Evolutionary conservation across 495 filamentous ascomycete genomes (phyloP).

Genomic region (Annulohypoxylon nitens): DNA sequence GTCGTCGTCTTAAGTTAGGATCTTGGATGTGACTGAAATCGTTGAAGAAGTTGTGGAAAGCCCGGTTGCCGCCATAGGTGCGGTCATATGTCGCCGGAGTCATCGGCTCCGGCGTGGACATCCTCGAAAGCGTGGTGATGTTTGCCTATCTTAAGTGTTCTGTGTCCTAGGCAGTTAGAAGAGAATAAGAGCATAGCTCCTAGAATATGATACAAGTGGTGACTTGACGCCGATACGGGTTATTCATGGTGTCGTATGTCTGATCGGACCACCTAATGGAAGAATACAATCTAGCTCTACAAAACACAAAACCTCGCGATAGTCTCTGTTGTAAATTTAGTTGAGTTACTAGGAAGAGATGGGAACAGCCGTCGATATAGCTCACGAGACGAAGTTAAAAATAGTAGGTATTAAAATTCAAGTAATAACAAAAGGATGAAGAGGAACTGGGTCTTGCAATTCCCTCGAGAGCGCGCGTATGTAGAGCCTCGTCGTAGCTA

Average conservation of each 20-base stretch:
- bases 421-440: background rate
- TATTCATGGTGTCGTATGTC: slow-evolving; percentile 20
- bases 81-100: slow-evolving; percentile 49
- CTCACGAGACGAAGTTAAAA: background rate
- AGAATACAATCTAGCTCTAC: slow-evolving; percentile 4
- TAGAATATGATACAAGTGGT: background rate
- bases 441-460: slow-evolving; percentile 1
- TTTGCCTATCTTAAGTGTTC: slow-evolving; percentile 16
- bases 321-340: background rate
- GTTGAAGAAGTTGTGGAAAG: slow-evolving; percentile 72
- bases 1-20: slow-evolving; percentile 76
- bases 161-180: slow-evolving; percentile 7
- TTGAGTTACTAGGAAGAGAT: background rate
- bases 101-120: slow-evolving; percentile 55
- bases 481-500: slow-evolving; percentile 34
- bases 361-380: background rate
- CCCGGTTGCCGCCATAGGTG: slow-evolving; percentile 66
- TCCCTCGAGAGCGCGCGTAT: slow-evolving; percentile 1
- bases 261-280: slow-evolving; percentile 3
- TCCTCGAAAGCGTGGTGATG: slow-evolving; percentile 19
- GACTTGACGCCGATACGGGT: slow-evolving; percentile 10
- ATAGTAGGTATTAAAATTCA: slow-evolving; percentile 1
- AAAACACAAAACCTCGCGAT: background rate
- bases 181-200: slow-evolving; percentile 8
- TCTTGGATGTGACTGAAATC: slow-evolving; percentile 73